Evolutionary conservation across 2,329 filamentous ascomycete species (phyloP).

Genomic region (Epichloe aotearoae): DNA sequence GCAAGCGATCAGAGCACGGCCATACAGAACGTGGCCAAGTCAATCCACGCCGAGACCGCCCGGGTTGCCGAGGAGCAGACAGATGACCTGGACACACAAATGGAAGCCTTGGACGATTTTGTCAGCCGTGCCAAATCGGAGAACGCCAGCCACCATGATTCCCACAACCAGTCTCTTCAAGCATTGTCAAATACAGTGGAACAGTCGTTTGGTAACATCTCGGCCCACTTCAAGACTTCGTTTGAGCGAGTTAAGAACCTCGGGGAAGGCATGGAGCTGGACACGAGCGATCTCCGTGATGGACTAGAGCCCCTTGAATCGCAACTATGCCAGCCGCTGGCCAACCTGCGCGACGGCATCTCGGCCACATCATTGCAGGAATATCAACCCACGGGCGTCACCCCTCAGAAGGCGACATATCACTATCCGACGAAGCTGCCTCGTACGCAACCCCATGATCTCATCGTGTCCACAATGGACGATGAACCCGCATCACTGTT

Average conservation of each 20-base stretch:
- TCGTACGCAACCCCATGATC: slow-evolving; percentile 44
- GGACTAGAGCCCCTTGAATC: slow-evolving; percentile 47
- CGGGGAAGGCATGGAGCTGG: slow-evolving; percentile 51
- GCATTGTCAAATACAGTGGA: slow-evolving; percentile 55
- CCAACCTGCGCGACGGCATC: slow-evolving; percentile 58
- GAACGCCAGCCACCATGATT: slow-evolving; percentile 64
- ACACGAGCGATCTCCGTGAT: slow-evolving; percentile 43
- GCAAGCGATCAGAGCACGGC: slow-evolving; percentile 71
- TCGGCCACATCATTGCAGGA: slow-evolving; percentile 53
- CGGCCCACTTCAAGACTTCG: slow-evolving; percentile 54
- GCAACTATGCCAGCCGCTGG: slow-evolving; percentile 54
- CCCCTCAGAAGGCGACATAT: slow-evolving; percentile 71
- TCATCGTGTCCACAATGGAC: slow-evolving; percentile 29
- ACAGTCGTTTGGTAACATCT: slow-evolving; percentile 58
- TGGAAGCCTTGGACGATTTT: slow-evolving; percentile 82
- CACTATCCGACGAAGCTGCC: slow-evolving; percentile 69
- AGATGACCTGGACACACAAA: slow-evolving; percentile 73
- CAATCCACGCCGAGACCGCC: slow-evolving; percentile 81
- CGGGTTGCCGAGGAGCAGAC: slow-evolving; percentile 84
- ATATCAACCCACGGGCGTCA: slow-evolving; percentile 74
- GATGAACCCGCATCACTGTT: slow-evolving; percentile 10
- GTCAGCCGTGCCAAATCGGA: slow-evolving; percentile 69
- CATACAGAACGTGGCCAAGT: slow-evolving; percentile 71
- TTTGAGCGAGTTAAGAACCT: slow-evolving; percentile 55
- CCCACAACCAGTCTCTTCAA: slow-evolving; percentile 53